phyloP scores from a whole-genome alignment of 31 red algal species.

The Endocladia muricata region DNA sequence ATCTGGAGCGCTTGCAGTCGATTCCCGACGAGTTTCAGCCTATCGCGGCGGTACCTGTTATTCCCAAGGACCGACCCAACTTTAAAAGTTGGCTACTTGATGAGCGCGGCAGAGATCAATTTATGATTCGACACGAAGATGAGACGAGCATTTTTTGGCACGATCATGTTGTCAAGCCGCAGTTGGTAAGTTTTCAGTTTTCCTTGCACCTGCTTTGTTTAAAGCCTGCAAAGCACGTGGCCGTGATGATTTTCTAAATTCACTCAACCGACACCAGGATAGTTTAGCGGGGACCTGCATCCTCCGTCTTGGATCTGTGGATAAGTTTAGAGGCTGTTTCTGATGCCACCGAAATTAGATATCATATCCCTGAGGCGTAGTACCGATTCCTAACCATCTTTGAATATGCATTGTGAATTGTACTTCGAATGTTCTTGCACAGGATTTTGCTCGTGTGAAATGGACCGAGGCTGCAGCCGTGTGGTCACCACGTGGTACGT shows the following conservation, averaged over 20 bases:
- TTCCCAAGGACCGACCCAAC: slow-evolving; percentile 48
- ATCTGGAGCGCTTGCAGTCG: slow-evolving; percentile 64
- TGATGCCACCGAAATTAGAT: too few relatives aligned
- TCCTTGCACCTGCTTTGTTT: not conserved
- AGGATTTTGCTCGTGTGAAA: slow-evolving; percentile 72
- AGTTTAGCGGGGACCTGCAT: not conserved
- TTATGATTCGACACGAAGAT: slow-evolving; percentile 80
- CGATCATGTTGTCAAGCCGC: slow-evolving; percentile 81
- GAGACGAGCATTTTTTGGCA: slow-evolving; percentile 90
- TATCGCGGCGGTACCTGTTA: slow-evolving; percentile 41
- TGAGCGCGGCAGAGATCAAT: slow-evolving; percentile 88
- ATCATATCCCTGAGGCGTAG: too few relatives aligned
- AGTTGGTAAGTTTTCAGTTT: slow-evolving; percentile 51
- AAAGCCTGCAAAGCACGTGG: not conserved
- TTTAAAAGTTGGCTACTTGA: slow-evolving; percentile 83
- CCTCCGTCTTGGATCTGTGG: slow-evolving; percentile 15
- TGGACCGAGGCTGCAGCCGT: slow-evolving; percentile 85
- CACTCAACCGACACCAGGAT: not conserved
- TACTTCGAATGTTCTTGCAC: too few relatives aligned
- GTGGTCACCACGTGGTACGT: slow-evolving; percentile 92
- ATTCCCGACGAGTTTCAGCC: slow-evolving; percentile 71
- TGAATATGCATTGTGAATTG: too few relatives aligned
- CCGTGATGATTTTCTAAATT: slow-evolving; percentile 1
- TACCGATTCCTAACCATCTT: too few relatives aligned
- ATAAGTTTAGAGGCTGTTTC: slow-evolving; percentile 72